These are phyloP conservation scores for Globisporangium cystogenes DNA, from an alignment of 352 stramenopile species.

Conservation along the genomic window DNA sequence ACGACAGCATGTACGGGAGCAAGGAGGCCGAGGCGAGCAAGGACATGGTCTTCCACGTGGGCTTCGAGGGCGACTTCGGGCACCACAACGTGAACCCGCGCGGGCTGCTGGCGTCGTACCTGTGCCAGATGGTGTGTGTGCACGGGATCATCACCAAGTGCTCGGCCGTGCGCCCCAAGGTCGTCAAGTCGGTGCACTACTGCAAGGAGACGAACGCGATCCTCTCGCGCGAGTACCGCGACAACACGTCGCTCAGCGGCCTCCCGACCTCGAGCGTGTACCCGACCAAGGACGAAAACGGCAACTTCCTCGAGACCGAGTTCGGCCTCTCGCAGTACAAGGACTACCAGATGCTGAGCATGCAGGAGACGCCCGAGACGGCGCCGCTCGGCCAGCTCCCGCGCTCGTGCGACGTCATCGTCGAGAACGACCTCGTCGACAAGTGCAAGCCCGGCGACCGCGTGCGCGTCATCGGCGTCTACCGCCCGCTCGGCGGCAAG, in stretches of 20 bases:
- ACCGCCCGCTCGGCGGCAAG: conserved; percentile 87
- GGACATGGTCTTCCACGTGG: conserved; percentile 84
- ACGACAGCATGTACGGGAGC: conserved; percentile 73
- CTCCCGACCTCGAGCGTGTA: conserved; percentile 89
- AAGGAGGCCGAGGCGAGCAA: conserved; percentile 66
- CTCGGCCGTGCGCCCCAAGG: conserved; percentile 96
- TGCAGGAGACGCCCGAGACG: conserved; percentile 90
- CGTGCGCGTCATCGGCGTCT: conserved; percentile 94
- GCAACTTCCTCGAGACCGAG: conserved; percentile 97
- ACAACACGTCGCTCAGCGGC: conserved; percentile 94
- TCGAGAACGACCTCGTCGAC: conserved; percentile 99
- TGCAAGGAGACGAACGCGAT: conserved; percentile 95
- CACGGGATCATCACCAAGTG: conserved; percentile 99
- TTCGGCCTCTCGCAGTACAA: conserved; percentile 98
- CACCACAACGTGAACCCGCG: conserved; percentile 92
- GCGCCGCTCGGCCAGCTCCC: conserved; percentile 97
- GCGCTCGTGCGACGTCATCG: conserved; percentile 95
- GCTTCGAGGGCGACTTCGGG: conserved; percentile 92
- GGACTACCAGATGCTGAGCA: conserved; percentile 95
- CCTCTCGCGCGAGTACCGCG: conserved; percentile 92
- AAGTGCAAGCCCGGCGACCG: conserved; percentile 98
- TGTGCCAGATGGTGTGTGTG: conserved; percentile 96
- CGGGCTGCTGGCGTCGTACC: conserved; percentile 83
- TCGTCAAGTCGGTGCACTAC: conserved; percentile 97
- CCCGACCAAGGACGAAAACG: conserved; percentile 95